Conservation (phyloP, 495 filamentous ascomycete genomes). For the Penicillium canescens region DNA sequence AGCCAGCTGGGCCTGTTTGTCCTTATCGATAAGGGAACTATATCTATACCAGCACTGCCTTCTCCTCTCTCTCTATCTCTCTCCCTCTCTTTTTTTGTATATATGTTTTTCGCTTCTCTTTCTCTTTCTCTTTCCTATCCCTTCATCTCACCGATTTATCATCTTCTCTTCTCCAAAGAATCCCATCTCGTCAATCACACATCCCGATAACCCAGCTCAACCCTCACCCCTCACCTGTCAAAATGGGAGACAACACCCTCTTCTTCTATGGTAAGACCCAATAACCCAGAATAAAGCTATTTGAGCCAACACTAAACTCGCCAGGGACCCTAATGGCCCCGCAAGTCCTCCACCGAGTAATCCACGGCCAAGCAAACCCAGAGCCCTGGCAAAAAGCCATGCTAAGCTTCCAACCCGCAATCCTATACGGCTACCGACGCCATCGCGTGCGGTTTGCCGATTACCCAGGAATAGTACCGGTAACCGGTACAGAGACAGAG, state of each 20-base stretch:
- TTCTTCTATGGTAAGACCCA: constrained; percentile 58
- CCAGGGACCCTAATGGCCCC: constrained; percentile 69
- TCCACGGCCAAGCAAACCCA: constrained; percentile 60
- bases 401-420: constrained; percentile 68
- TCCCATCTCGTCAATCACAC: background rate
- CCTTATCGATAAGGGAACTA: constrained; percentile 19
- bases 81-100: no score
- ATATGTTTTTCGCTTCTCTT: background rate
- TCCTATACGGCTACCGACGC: constrained; percentile 71
- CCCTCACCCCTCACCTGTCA: background rate
- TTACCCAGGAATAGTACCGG: constrained; percentile 80
- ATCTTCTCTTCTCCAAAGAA: background rate
- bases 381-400: constrained; percentile 51
- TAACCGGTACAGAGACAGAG: background rate
- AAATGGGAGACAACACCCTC: constrained; percentile 47
- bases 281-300: background rate
- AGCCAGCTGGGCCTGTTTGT: constrained; percentile 40
- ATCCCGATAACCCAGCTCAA: background rate
- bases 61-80: background rate
- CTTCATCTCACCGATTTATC: background rate
- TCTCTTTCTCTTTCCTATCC: background rate
- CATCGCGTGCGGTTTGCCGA: constrained; percentile 67
- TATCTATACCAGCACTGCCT: constrained; percentile 2
- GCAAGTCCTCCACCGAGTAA: constrained; percentile 78
- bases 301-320: background rate